phyloP scores from a whole-genome alignment of 257 asterid genomes.

The Coffea canephora region DNA sequence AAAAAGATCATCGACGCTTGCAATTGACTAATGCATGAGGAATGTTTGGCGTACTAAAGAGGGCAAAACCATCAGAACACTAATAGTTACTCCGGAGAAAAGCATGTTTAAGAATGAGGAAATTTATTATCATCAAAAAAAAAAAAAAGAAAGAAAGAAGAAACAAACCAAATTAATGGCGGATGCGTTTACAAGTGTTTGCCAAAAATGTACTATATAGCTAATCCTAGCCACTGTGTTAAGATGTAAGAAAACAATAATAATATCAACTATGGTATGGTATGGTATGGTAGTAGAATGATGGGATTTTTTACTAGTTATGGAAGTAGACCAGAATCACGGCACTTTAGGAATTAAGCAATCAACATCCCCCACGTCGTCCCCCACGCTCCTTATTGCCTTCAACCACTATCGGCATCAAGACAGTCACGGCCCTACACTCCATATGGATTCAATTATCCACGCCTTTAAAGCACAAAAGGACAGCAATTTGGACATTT shows the following conservation, averaged over 20 bases:
- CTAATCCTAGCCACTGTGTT: too few relatives aligned
- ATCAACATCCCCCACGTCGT: conserved; percentile 4
- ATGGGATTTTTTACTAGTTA: background rate
- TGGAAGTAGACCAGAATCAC: background rate
- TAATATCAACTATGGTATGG: too few relatives aligned
- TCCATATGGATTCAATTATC: conserved; percentile 11
- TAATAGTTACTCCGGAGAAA: too few relatives aligned
- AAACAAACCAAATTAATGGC: too few relatives aligned
- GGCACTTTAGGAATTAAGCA: background rate
- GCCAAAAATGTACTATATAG: too few relatives aligned
- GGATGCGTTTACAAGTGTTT: too few relatives aligned
- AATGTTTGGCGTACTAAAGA: background rate
- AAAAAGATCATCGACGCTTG: background rate
- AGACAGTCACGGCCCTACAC: conserved; percentile 10
- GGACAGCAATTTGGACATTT: background rate
- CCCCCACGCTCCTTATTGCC: background rate
- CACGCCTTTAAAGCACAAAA: background rate
- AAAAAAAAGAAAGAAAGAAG: too few relatives aligned
- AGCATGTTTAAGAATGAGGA: too few relatives aligned
- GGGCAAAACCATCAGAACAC: background rate
- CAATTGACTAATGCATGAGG: background rate
- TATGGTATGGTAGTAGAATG: too few relatives aligned
- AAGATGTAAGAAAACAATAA: too few relatives aligned
- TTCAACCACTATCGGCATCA: conserved; percentile 11
- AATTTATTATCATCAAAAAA: too few relatives aligned